Conservation (phyloP, 352 stramenopile genomes). For the Proteromonas lacertae region DNA sequence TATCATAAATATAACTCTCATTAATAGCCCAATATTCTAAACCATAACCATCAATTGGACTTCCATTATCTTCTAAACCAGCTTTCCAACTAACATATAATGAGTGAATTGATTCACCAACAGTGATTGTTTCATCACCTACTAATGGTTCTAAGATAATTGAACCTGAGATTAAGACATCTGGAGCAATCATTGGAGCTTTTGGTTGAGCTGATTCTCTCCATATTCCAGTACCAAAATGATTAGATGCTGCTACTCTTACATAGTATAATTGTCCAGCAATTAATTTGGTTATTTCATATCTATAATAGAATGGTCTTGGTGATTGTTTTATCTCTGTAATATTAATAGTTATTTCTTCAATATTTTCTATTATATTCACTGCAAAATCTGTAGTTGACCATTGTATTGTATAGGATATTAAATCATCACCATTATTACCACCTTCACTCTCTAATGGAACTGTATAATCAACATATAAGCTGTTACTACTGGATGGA, state of each 20-base stretch:
- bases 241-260: conserved; percentile 46
- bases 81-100: conserved; percentile 19
- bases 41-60: conserved; percentile 15
- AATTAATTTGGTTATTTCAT: conserved; percentile 20
- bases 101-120: conserved; percentile 16
- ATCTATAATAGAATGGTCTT: no score
- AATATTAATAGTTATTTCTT: no score
- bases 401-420: no score
- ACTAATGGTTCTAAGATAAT: conserved; percentile 13
- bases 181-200: conserved; percentile 10
- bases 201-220: conserved; percentile 32
- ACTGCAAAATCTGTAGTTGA: no score
- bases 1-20: conserved; percentile 1
- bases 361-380: no score
- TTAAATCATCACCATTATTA: no score
- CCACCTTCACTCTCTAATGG: no score
- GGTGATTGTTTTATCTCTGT: no score
- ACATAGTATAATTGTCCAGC: conserved; percentile 36
- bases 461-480: no score
- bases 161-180: not conserved
- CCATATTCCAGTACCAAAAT: conserved; percentile 38
- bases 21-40: conserved; percentile 23
- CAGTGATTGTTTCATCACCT: conserved; percentile 12
- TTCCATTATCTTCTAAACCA: conserved; percentile 15
- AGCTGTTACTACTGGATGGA: no score